Evolutionary conservation across 78 protist species (phyloP).

Genomic region (Polysphondylium violaceum): DNA sequence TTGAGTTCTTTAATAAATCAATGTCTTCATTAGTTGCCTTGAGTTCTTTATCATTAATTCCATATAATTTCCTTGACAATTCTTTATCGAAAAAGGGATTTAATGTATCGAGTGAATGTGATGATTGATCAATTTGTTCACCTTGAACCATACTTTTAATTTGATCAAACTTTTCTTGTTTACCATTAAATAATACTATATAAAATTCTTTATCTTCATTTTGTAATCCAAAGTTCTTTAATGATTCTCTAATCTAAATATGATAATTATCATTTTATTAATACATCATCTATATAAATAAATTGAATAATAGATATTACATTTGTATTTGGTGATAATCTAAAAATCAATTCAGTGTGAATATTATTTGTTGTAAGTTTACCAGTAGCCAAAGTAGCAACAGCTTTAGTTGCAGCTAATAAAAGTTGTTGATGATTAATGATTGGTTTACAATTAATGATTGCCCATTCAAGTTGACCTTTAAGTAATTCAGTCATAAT

Average conservation of each 20-base stretch:
- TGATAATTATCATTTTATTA: not conserved
- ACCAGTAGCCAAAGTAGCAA: not conserved
- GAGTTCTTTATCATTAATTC: not conserved
- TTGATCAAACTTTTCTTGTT: constrained; percentile 11
- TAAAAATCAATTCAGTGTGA: constrained; percentile 35
- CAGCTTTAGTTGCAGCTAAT: constrained; percentile 27
- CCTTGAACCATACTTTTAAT: constrained; percentile 21
- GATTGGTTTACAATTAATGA: constrained; percentile 30
- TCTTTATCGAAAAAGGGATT: constrained; percentile 23
- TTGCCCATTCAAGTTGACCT: constrained; percentile 23
- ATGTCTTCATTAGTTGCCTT: not conserved
- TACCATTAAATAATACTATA: constrained; percentile 28
- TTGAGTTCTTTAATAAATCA: constrained; percentile 26
- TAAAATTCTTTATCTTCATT: constrained; percentile 22
- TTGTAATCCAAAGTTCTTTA: constrained; percentile 40
- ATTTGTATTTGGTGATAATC: constrained; percentile 56
- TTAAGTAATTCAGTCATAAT: constrained; percentile 15
- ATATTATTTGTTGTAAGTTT: constrained; percentile 28
- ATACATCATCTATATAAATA: not conserved
- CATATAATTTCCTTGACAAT: not conserved
- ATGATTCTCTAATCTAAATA: constrained; percentile 26
- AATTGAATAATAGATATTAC: not conserved
- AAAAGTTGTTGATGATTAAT: constrained; percentile 26
- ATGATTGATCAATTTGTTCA: constrained; percentile 21
- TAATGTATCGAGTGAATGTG: not conserved